Base-by-base conservation (phyloP, 2,329 filamentous ascomycete genomes). In the Lachnellula hyalina region DNA sequence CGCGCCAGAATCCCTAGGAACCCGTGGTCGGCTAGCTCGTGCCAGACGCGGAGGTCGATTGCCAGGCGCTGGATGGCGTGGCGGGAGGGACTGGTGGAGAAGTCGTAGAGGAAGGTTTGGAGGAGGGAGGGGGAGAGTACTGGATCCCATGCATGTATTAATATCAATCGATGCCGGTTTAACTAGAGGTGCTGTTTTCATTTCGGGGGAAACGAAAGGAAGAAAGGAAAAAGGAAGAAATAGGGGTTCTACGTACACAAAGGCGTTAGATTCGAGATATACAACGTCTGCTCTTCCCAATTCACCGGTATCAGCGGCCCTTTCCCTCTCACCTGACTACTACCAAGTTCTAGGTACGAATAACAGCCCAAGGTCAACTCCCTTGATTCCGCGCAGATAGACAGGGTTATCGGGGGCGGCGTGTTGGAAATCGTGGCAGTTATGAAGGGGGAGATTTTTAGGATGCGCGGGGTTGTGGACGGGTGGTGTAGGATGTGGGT, bases 21-120 rank as follows among this genome's bases (percentile, higher is more conserved):
- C 1, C 64, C 64, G 48, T 59, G 57, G 21, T 65, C 62, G 35
- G 57, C 61, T 3, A 65, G 44, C 32, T 60, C 57, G 36, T 56
- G 56, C 60, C 62, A 65, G n/a, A 61, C 57, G 1, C 63, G 50
- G n/a, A 62, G 47, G 49, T 66, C 63, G 9, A 66, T 51, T 1
- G 62, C 61, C 1, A 66, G 51, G 17, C 42, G 38, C 5, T 49
- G 47, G 40, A 66, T 58, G 4, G 51, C 25, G 35, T 65, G 63
- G 3, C 63, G 55, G 0, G 56, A 58, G 2, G 61, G 56, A 3
- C 59, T 58, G 3, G 61, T 63, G 1, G 55, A 56, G 42, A 67
- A 49, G 46, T 64, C 53, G 40, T 62, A 67, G 17, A 64, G 59
- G 15, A 65, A 53, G 9, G 51, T 50, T 35, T 61, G 57, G 3